phyloP scores from a whole-genome alignment of 352 stramenopile species.

The Phytophthora fragariaefolia region DNA sequence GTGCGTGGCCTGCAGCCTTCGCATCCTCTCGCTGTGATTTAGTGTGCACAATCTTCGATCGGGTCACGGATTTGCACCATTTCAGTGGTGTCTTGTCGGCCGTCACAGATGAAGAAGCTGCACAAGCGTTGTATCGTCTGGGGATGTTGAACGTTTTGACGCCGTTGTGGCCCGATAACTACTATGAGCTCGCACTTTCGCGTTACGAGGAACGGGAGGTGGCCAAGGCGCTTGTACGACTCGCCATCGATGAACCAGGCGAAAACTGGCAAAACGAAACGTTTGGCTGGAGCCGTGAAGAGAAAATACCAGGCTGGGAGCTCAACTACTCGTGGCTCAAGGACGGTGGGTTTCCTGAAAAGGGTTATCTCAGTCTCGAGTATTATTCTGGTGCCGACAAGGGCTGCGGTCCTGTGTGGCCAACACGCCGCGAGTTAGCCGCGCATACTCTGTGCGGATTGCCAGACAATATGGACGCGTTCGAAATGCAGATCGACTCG shows the following conservation, averaged over 20 bases:
- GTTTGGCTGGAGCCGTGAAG: constrained; percentile 80
- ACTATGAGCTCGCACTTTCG: constrained; percentile 77
- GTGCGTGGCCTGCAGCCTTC: constrained; percentile 57
- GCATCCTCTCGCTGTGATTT: constrained; percentile 57
- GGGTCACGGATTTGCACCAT: constrained; percentile 73
- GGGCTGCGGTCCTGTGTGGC: constrained; percentile 75
- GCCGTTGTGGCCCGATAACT: constrained; percentile 72
- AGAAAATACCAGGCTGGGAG: constrained; percentile 82
- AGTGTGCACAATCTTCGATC: constrained; percentile 75
- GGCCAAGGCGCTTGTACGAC: constrained; percentile 70
- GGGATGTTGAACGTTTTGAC: constrained; percentile 81
- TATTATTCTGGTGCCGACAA: constrained; percentile 84
- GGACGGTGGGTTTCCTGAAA: constrained; percentile 79
- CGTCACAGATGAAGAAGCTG: constrained; percentile 61
- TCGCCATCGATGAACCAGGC: constrained; percentile 82
- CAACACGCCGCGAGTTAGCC: constrained; percentile 62
- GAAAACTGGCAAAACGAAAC: constrained; percentile 85
- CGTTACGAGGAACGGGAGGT: constrained; percentile 79
- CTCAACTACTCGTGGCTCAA: constrained; percentile 85
- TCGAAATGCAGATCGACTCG: constrained; percentile 65
- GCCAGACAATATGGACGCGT: constrained; percentile 50
- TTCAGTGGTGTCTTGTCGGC: constrained; percentile 67
- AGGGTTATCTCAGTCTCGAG: constrained; percentile 74
- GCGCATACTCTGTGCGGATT: constrained; percentile 58
- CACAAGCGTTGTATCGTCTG: constrained; percentile 66